Percentiles rank a stretch among this genome's conserved stretches.
Conservation (phyloP, 192 early-diverging fungal genomes). For the Coemansia sp. region DNA sequence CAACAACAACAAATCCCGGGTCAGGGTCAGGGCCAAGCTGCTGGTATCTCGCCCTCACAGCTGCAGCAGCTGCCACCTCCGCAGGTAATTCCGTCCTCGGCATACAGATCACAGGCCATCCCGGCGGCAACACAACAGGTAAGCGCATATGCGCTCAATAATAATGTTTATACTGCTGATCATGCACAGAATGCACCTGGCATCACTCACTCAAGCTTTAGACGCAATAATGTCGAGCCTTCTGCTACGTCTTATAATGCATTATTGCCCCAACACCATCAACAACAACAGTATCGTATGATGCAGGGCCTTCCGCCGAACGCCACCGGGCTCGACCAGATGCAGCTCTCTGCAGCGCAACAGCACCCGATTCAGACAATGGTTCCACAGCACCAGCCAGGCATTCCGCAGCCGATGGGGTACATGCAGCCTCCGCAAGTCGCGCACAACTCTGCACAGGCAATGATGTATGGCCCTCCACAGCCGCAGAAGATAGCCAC, state of each 20-base stretch:
- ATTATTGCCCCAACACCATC: conserved; percentile 5
- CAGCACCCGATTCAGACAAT: conserved; percentile 33
- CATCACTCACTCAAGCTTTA: conserved; percentile 44
- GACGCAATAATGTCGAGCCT: conserved; percentile 43
- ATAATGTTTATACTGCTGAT: conserved; percentile 23
- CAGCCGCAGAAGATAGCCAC: conserved; percentile 33
- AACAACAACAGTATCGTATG: conserved; percentile 47
- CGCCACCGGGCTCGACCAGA: conserved; percentile 23
- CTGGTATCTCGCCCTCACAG: conserved; percentile 18
- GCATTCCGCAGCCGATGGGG: conserved; percentile 30
- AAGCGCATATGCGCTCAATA: conserved; percentile 45
- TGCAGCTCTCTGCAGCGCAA: conserved; percentile 38
- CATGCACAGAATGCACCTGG: conserved; percentile 19
- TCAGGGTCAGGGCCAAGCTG: conserved; percentile 2
- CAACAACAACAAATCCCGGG: conserved; percentile 14
- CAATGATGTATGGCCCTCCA: conserved; percentile 43
- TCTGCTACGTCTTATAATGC: conserved; percentile 32
- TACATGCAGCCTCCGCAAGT: conserved; percentile 27
- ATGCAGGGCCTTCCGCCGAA: conserved; percentile 46
- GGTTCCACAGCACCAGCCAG: conserved; percentile 29
- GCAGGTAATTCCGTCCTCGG: conserved; percentile 35
- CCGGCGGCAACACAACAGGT: conserved; percentile 49
- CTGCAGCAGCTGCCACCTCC: conserved; percentile 32
- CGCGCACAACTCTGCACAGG: conserved; percentile 28
- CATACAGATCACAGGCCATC: conserved; percentile 48